Conservation (phyloP, 768 basidiomycete species). For the Zangia roseola region DNA sequence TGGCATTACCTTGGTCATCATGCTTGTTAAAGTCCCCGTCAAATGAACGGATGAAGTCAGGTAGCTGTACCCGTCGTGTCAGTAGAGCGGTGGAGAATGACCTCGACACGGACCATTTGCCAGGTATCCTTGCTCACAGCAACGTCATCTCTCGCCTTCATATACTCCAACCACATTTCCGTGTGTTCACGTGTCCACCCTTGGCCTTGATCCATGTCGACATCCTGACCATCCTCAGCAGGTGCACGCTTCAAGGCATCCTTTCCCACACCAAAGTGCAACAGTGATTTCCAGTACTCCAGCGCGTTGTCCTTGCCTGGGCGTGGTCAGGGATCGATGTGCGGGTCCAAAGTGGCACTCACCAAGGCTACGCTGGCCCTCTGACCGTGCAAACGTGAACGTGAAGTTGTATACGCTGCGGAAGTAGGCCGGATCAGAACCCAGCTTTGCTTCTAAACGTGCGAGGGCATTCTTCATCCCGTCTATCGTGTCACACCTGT, state of each 20-base stretch:
- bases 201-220: constrained; percentile 39
- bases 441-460: constrained; percentile 57
- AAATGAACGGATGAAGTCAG: constrained; percentile 74
- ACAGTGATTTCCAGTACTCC: constrained; percentile 75
- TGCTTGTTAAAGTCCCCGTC: constrained; percentile 72
- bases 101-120: constrained; percentile 63
- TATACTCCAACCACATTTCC: constrained; percentile 78
- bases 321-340: background rate
- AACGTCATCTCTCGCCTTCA: constrained; percentile 59
- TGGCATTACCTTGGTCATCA: constrained; percentile 64
- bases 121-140: constrained; percentile 89
- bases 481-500: constrained; percentile 63
- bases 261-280: constrained; percentile 67
- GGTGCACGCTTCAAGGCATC: constrained; percentile 55
- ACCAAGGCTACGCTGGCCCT: constrained; percentile 83
- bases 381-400: constrained; percentile 73
- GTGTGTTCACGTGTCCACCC: constrained; percentile 67
- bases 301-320: constrained; percentile 68
- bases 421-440: constrained; percentile 68
- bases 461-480: constrained; percentile 58
- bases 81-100: constrained; percentile 1
- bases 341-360: constrained; percentile 23
- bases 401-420: constrained; percentile 75
- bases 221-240: constrained; percentile 45
- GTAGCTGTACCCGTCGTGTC: constrained; percentile 49